Percentiles rank a stretch among this genome's conserved stretches.
Conservation (phyloP, 1,284 basidiomycete species). For the Austroboletus niveus region DNA sequence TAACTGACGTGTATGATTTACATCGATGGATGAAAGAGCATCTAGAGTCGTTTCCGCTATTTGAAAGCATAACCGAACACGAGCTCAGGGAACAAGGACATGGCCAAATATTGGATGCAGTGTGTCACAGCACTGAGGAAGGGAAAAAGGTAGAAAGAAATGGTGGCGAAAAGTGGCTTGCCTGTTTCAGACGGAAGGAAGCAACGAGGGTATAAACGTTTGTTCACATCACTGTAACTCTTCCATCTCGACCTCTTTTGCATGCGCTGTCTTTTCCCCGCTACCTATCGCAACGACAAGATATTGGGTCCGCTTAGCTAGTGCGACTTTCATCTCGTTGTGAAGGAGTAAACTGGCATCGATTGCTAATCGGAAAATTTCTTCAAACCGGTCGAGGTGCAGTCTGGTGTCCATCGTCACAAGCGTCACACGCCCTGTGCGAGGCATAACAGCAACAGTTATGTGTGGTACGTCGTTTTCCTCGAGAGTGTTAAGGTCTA, state of each 20-base stretch:
- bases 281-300: conserved; percentile 52
- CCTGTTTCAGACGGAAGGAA: conserved; percentile 73
- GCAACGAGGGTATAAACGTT: conserved; percentile 22
- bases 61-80: conserved; percentile 77
- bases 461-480: conserved; percentile 88
- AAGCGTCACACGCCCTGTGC: conserved; percentile 79
- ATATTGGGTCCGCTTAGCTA: conserved; percentile 62
- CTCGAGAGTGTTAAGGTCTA: conserved; percentile 87
- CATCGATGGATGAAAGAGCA: conserved; percentile 96
- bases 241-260: conserved; percentile 30
- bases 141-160: conserved; percentile 97
- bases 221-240: conserved; percentile 30
- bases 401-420: conserved; percentile 94
- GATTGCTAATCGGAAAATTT: conserved; percentile 78
- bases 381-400: conserved; percentile 89
- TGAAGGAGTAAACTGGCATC: conserved; percentile 81
- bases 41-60: conserved; percentile 83
- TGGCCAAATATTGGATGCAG: conserved; percentile 75
- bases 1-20: conserved; percentile 94
- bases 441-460: conserved; percentile 87
- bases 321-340: conserved; percentile 78
- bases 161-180: conserved; percentile 85
- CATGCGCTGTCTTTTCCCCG: conserved; percentile 26
- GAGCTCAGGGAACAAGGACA: conserved; percentile 71
- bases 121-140: conserved; percentile 89